Percentiles rank a stretch among this genome's conserved stretches.
Conservation (phyloP, 176 grass and related monocot genomes). For the Pontederia paniculata region DNA sequence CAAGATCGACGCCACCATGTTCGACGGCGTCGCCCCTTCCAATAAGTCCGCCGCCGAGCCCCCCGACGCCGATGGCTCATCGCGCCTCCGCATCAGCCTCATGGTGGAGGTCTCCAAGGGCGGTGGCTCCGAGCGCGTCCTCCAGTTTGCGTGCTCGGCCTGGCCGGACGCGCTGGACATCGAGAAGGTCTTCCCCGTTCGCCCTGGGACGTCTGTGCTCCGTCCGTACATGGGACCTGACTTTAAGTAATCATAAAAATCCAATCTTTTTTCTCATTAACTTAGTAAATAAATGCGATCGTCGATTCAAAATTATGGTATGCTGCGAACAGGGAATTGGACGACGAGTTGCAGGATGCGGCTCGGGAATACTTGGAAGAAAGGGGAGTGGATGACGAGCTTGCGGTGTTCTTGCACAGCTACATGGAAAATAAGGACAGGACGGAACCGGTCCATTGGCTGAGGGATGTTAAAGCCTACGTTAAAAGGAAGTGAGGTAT, state of each 20-base stretch:
- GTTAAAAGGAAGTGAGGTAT: constrained; percentile 36
- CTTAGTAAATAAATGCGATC: neutral
- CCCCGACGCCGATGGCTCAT: constrained; percentile 1
- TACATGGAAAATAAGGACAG: constrained; percentile 64
- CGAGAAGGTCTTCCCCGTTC: constrained; percentile 43
- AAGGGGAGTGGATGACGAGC: constrained; percentile 65
- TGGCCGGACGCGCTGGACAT: constrained; percentile 76
- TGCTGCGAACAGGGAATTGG: constrained; percentile 44
- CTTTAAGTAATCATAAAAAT: constrained; percentile 43
- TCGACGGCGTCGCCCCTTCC: constrained; percentile 44
- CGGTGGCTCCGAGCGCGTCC: constrained; percentile 16
- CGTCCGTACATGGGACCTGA: constrained; percentile 42
- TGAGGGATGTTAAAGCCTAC: constrained; percentile 37
- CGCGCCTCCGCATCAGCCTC: constrained; percentile 58
- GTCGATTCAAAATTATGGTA: neutral
- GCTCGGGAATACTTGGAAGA: constrained; percentile 50
- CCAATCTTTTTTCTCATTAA: neutral
- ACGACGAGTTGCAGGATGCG: constrained; percentile 67
- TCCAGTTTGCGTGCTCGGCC: constrained; percentile 60
- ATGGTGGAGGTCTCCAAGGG: constrained; percentile 47
- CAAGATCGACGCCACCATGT: constrained; percentile 55
- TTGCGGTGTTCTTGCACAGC: constrained; percentile 48
- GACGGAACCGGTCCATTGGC: constrained; percentile 54
- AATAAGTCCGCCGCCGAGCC: constrained; percentile 27
- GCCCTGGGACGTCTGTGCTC: constrained; percentile 2